Base-by-base conservation (phyloP, 805 yeast genomes). In the Yamadazyma nakazawae region DNA sequence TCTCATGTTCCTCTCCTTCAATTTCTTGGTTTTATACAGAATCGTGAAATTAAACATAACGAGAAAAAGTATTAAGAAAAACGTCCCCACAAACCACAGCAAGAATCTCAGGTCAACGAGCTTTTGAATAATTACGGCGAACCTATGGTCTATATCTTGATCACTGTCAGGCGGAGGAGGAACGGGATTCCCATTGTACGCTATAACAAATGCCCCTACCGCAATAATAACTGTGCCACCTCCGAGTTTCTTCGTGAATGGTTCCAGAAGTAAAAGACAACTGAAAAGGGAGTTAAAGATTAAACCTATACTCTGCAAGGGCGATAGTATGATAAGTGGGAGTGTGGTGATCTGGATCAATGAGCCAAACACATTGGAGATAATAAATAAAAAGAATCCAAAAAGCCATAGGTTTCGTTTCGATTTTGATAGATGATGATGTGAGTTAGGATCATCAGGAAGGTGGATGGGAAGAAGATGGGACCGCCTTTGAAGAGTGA, bases 271-370 rank as follows among this genome's bases (percentile, higher is more conserved):
- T 10, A 87, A 47, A 16, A 85, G 62, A 37, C 94, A 87, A 57
- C 88, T 67, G 37, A 71, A 79, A 1, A 87, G 63, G 0, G 94
- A 80, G 63, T 90, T 90, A 72, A 90, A 89, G 2, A 89, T 90
- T n/a, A 90, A 72, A 0, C 96, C 96, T 19, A 84, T 80, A 21
- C 95, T 88, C 61, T 89, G 96, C 45, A 89, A 66, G 0, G 96
- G 96, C 19, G 90, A 82, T 48, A 89, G 63, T 2, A 90, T 76
- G 37, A 88, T 84, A 49, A 90, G 68, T 0, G 97, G 97, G 36
- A 89, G 69, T 2, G 96, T 85, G 1, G 94, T 80, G 34, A 90
- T 81, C 65, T 90, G 97, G 24, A 89, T 84, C 16, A 85, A 72
- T 2, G 94, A 84, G 1, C 97, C 97, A 35, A 88, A 67, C 1